Percentiles rank a stretch among this genome's conserved stretches.
Conservation (phyloP, 192 early-diverging fungal genomes). For the Piromyces finnis region DNA sequence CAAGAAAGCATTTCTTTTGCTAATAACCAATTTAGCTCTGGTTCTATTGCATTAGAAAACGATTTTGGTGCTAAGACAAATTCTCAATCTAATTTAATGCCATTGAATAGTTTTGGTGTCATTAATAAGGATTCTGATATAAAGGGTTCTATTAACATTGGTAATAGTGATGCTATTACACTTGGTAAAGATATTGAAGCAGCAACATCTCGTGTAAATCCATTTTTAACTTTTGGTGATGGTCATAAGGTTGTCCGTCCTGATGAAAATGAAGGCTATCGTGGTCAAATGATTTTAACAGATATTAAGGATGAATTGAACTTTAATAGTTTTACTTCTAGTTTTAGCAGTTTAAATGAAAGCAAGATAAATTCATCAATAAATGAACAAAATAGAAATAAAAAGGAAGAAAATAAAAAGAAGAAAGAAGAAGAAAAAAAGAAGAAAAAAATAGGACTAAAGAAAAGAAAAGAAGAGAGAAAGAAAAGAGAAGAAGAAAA, state of each 20-base stretch:
- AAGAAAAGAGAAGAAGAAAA: neutral
- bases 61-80: too few species aligned
- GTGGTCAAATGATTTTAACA: neutral
- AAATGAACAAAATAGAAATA: neutral
- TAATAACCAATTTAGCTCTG: neutral
- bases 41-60: neutral
- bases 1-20: neutral
- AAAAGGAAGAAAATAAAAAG: neutral
- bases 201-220: neutral
- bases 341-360: neutral
- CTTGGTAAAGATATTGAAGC: neutral
- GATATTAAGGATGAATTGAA: neutral
- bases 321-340: neutral
- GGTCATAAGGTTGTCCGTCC: neutral
- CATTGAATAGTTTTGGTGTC: neutral
- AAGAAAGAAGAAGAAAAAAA: neutral
- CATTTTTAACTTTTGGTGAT: neutral
- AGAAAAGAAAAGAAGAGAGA: neutral
- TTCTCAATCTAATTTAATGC: neutral
- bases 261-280: neutral
- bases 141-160: neutral
- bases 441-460: neutral
- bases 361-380: neutral
- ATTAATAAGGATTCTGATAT: neutral
- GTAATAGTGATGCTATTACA: neutral